phyloP scores from a whole-genome alignment of 202 grass and related monocot genomes.

The Musa balbisiana region DNA sequence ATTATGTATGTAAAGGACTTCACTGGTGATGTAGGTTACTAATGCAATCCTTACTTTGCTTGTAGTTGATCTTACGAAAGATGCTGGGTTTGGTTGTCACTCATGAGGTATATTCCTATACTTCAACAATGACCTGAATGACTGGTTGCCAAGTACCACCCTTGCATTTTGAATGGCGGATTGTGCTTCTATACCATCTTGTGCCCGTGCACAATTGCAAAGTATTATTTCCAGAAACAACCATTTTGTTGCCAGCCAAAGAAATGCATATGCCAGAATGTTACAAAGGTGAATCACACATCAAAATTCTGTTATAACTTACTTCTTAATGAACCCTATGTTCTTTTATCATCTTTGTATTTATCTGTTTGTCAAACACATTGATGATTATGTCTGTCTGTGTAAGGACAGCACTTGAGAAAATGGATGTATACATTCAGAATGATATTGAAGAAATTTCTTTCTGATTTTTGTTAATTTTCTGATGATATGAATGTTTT shows the following conservation, averaged over 20 bases:
- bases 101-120: neutral
- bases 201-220: neutral
- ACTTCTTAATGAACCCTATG: too few relatives aligned
- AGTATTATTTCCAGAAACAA: neutral
- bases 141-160: neutral
- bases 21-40: neutral
- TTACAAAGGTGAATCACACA: neutral
- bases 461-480: neutral
- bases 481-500: neutral
- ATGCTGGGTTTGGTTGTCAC: neutral
- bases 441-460: too few relatives aligned
- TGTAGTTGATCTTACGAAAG: neutral
- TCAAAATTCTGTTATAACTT: neutral
- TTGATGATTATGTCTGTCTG: neutral
- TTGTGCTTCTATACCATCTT: slow-evolving; percentile 4
- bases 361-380: neutral
- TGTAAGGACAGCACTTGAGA: neutral
- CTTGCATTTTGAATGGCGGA: slow-evolving; percentile 10
- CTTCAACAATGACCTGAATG: neutral
- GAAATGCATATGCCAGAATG: neutral
- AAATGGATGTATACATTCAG: neutral
- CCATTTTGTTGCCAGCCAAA: neutral
- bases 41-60: neutral
- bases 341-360: neutral
- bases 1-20: neutral